Base-by-base conservation (phyloP, 108 stramenopile species). In the Nannochloropsis salina region DNA sequence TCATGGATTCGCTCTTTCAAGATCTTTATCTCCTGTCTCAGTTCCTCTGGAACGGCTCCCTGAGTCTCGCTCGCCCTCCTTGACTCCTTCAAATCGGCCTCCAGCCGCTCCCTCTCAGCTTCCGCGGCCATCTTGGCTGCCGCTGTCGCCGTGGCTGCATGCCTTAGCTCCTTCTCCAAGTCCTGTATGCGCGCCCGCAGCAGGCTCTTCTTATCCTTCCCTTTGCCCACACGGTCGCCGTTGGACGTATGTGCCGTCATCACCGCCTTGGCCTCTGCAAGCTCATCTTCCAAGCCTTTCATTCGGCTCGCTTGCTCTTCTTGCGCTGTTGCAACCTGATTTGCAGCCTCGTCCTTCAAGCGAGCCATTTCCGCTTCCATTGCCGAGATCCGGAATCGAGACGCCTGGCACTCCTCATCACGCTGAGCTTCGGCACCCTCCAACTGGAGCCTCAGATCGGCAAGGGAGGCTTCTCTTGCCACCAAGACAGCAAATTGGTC, bases 191-290 rank as follows among this genome's bases (percentile, higher is more conserved):
- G 61, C 15, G n/a, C 4, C 15, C 61, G 61, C 61, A 74, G 15
- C 61, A 74, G n/a, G 61, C 61, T 6, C 61, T 74, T 74, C 61
- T 74, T 74, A 74, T 74, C 61, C 61, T 74, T 74, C 61, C 61
- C 61, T 4, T n/a, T 2, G 4, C 61, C 61, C 6, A 15, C 61
- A n/a, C n/a, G 20, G 20, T 8, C 61, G 20, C 61, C 61, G 6
- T 15, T n/a, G n/a, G 61, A 15, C 15, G 0, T 2, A 74, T 3
- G 20, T 4, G n/a, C 5, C 15, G 61, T 74, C 3, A 8, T n/a
- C 3, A n/a, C 6, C 15, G n/a, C 61, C 8, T 15, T 74, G 20
- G 61, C 61, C 61, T 74, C 61, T n/a, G 61, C 61, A 74, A 74
- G 61, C n/a, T 74, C 61, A 15, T 74, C n/a, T n/a, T 74, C 61